Evolutionary conservation across 164 flowering plant genomes (phyloP).

Genomic region (Nymphaea colorata): DNA sequence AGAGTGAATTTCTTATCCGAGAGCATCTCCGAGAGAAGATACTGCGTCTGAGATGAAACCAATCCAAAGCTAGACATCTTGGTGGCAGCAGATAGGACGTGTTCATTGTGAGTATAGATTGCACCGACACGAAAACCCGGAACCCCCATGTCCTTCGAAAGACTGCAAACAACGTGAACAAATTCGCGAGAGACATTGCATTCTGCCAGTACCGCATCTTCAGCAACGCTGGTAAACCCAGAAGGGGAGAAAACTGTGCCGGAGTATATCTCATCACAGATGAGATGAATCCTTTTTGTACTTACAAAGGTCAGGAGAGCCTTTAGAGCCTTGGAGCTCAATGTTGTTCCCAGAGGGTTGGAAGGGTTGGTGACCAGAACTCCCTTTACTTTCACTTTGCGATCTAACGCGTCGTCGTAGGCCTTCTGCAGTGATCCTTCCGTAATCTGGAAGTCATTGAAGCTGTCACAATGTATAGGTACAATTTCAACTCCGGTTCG

Average conservation of each 20-base stretch:
- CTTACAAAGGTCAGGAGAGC: constrained; percentile 17
- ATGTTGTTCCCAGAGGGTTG: constrained; percentile 30
- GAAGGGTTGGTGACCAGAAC: constrained; percentile 33
- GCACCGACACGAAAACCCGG: constrained; percentile 34
- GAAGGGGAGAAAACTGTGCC: constrained; percentile 25
- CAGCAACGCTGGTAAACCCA: constrained; percentile 17
- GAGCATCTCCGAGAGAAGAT: constrained; percentile 21
- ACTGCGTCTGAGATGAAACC: constrained; percentile 29
- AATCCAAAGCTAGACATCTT: constrained; percentile 43
- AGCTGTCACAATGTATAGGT: constrained; percentile 25
- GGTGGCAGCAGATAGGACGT: constrained; percentile 25
- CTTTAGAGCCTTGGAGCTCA: constrained; percentile 15
- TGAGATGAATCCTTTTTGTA: constrained; percentile 17
- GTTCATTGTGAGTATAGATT: constrained; percentile 20
- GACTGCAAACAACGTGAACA: constrained; percentile 26
- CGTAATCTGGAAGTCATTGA: constrained; percentile 21
- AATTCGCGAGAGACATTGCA: constrained; percentile 5
- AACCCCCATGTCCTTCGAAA: constrained; percentile 34
- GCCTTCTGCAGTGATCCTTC: constrained; percentile 26
- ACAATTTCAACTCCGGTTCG: constrained; percentile 26
- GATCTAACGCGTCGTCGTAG: constrained; percentile 16
- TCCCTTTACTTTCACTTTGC: constrained; percentile 22
- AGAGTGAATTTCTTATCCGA: constrained; percentile 18
- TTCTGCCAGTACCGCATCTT: constrained; percentile 9
- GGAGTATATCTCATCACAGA: constrained; percentile 31